Base-by-base conservation (phyloP, 1,284 basidiomycete genomes). In the Boletus holoroseus region DNA sequence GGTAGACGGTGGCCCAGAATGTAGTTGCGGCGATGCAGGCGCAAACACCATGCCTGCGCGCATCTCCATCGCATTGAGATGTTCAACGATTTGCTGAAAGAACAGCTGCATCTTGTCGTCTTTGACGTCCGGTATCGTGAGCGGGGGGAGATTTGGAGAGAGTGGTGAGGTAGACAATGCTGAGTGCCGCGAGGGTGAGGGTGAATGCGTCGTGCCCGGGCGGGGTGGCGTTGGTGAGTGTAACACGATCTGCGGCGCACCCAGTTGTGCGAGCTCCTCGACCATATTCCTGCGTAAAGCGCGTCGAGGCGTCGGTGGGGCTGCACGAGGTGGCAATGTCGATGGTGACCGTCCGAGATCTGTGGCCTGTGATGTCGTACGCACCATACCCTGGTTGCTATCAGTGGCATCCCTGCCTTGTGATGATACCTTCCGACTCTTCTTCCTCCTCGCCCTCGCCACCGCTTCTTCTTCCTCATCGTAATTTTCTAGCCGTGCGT, bases 81-180 rank as follows among this genome's bases (percentile, higher is more conserved):
- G 87, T 37, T 89, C 82, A 7, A 85, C 85, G 44, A 94, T 83
- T 67, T 92, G 87, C 50, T 84, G 75, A 68, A 92, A 88, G 69
- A 91, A 91, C 36, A 78, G 69, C 54, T 89, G 85, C 64, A 92
- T 82, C 38, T 80, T 79, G 41, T 80, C 81, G 58, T 90, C 85
- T 47, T 64, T 54, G 44, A 58, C 55, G 22, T 66, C 55, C 7
- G 67, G 67, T 34, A 72, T 62, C 22, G 65, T 67, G 26, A 77
- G 59, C 8, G 70, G 66, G 1, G 73, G 67, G 22, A 77, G 68
- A 43, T 68, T 68, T 3, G 62, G 63, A 34, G 72, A 70, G 15
- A 65, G 55, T 4, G 60, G 62, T 3, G 59, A 61, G 15, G 50
- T 51, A 7, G 62, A 59, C 44, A n/a, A n/a, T n/a, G n/a, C n/a